Evolutionary conservation across 331 rosid genomes (phyloP).

Genomic region (Cydonia oblonga): DNA sequence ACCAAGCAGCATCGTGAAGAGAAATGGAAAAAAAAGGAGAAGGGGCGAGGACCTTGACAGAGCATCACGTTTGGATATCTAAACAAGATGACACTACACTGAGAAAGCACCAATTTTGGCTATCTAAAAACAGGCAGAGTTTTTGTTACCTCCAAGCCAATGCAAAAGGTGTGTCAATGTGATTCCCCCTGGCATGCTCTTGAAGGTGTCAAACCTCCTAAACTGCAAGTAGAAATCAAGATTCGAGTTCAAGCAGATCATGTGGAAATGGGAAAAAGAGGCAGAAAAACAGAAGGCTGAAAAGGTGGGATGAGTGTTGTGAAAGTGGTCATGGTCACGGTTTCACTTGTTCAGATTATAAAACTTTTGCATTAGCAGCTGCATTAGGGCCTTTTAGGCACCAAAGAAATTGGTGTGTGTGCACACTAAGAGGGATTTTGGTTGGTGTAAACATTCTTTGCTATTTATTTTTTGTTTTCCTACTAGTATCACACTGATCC

Average conservation of each 20-base stretch:
- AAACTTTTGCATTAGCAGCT: conserved; percentile 39
- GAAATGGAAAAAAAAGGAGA: neutral
- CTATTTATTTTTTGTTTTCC: neutral
- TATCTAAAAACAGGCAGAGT: neutral
- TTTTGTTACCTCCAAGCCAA: conserved; percentile 61
- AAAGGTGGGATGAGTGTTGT: conserved; percentile 46
- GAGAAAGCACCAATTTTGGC: neutral
- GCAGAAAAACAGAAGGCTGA: conserved; percentile 10
- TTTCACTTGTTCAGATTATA: conserved; percentile 34
- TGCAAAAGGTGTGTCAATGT: conserved; percentile 72
- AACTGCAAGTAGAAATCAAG: conserved; percentile 45
- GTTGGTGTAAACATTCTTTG: neutral
- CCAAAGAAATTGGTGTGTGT: neutral
- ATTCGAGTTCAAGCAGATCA: conserved; percentile 8
- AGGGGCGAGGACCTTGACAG: neutral
- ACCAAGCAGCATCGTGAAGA: too few relatives aligned
- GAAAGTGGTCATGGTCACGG: conserved; percentile 31
- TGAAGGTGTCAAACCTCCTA: neutral
- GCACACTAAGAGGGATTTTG: neutral
- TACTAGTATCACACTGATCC: neutral
- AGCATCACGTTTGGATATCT: neutral
- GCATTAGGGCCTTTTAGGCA: conserved; percentile 40
- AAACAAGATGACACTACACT: neutral
- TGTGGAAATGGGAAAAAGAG: conserved; percentile 12
- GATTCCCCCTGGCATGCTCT: conserved; percentile 61